Evolutionary conservation across 192 early-diverging fungal species (phyloP).

Genomic region (Backusella sp.): DNA sequence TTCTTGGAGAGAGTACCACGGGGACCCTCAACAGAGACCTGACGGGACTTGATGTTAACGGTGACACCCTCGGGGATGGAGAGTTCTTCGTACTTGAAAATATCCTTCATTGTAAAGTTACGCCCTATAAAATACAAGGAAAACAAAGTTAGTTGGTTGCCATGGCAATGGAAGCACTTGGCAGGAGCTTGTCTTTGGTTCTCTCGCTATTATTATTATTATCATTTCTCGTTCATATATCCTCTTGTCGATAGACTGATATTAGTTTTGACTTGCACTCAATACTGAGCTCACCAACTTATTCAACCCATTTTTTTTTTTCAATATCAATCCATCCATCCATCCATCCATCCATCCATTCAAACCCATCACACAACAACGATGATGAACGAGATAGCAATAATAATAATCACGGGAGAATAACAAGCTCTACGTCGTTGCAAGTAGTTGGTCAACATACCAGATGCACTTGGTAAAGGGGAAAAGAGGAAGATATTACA

Average conservation of each 20-base stretch:
- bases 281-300: background rate
- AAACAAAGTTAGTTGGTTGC: background rate
- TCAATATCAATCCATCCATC: background rate
- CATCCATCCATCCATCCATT: conserved; percentile 24
- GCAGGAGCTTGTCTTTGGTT: background rate
- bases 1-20: conserved; percentile 88
- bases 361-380: background rate
- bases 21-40: conserved; percentile 85
- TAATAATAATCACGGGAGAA: background rate
- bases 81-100: conserved; percentile 86
- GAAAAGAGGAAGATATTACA: conserved; percentile 23
- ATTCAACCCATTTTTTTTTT: background rate
- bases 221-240: background rate
- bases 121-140: conserved; percentile 10
- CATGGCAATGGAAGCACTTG: background rate
- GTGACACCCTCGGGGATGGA: conserved; percentile 87
- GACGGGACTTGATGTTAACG: conserved; percentile 86
- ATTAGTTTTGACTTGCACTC: background rate
- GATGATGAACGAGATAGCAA: background rate
- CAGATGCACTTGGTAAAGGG: conserved; percentile 16
- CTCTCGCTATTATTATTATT: background rate
- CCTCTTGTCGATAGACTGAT: background rate
- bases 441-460: conserved; percentile 5
- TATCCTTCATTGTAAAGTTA: conserved; percentile 72
- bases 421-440: background rate